A percentile compares a stretch with the other conserved stretches of the same genome.
phyloP scores from a whole-genome alignment of 176 grass and related monocot genomes.

The Bothriochloa decipiens region DNA sequence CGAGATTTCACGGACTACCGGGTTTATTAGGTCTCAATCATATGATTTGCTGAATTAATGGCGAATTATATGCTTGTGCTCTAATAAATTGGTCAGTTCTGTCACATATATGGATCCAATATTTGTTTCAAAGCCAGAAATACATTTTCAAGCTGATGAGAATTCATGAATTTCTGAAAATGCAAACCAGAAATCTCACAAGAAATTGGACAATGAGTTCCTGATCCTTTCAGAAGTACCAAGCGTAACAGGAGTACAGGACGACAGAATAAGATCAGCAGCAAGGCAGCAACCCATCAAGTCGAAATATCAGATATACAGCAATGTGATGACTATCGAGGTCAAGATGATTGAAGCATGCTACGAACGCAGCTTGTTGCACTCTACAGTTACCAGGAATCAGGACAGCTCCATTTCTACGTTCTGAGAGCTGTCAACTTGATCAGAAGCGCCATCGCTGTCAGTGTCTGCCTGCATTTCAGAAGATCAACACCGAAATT shows the following conservation, averaged over 20 bases:
- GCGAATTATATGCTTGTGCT: no score
- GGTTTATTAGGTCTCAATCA: no score
- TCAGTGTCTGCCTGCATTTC: slow-evolving; percentile 40
- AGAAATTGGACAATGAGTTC: background rate
- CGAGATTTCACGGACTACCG: no score
- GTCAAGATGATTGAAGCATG: background rate
- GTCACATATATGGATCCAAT: no score
- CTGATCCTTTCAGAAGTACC: background rate
- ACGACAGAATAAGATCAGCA: background rate
- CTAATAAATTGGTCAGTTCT: no score
- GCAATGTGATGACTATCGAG: background rate
- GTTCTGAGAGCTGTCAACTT: slow-evolving; percentile 26
- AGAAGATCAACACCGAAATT: background rate
- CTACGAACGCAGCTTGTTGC: background rate
- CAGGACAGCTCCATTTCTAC: slow-evolving; percentile 47
- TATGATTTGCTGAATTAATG: no score
- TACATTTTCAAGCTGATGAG: no score
- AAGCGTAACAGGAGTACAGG: background rate
- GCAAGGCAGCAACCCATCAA: background rate
- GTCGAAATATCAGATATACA: background rate
- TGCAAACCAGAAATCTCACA: background rate
- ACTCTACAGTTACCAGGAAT: background rate
- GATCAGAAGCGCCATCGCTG: slow-evolving; percentile 31
- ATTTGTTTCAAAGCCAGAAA: no score
- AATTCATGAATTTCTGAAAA: no score